Percentiles rank a stretch among this genome's conserved stretches.
Conservation (phyloP, 1,284 basidiomycete genomes). For the Lentinula novae-zelandiae region DNA sequence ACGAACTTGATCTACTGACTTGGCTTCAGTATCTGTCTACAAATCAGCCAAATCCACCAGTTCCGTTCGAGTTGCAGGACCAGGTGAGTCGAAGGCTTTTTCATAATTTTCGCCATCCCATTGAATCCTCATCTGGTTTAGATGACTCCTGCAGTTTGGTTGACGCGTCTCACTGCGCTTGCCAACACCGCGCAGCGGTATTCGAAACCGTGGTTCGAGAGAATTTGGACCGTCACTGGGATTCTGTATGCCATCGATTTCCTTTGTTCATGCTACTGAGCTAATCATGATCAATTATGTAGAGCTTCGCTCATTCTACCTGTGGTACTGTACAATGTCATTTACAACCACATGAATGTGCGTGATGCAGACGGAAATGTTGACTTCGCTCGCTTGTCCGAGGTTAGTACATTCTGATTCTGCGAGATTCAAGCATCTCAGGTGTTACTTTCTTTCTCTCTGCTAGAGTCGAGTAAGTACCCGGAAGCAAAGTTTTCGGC, state of each 20-base stretch:
- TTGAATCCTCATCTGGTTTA: background rate
- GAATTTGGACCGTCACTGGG: slow-evolving; percentile 35
- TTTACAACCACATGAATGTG: slow-evolving; percentile 20
- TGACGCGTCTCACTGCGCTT: slow-evolving; percentile 36
- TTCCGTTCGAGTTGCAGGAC: slow-evolving; percentile 33
- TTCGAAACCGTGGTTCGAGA: slow-evolving; percentile 44
- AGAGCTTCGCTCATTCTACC: slow-evolving; percentile 36
- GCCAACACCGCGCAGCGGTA: slow-evolving; percentile 36
- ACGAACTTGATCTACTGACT: background rate
- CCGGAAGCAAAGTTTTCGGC: slow-evolving; percentile 7
- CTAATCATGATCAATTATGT: slow-evolving; percentile 21
- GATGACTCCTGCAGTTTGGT: slow-evolving; percentile 42
- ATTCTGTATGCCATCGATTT: slow-evolving; percentile 33
- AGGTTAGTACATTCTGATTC: slow-evolving; percentile 3
- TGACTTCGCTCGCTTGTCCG: background rate
- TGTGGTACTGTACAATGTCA: slow-evolving; percentile 33
- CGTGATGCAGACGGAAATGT: background rate
- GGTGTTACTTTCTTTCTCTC: background rate
- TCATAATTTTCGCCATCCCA: background rate
- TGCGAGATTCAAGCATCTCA: background rate
- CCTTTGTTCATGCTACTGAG: background rate
- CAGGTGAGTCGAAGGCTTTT: slow-evolving; percentile 19
- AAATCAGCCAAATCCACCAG: slow-evolving; percentile 22
- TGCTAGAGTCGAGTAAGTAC: slow-evolving; percentile 7
- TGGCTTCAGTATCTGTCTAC: slow-evolving; percentile 29